phyloP scores from a whole-genome alignment of 208 protist genomes.

The Wallacemonas sp. region DNA sequence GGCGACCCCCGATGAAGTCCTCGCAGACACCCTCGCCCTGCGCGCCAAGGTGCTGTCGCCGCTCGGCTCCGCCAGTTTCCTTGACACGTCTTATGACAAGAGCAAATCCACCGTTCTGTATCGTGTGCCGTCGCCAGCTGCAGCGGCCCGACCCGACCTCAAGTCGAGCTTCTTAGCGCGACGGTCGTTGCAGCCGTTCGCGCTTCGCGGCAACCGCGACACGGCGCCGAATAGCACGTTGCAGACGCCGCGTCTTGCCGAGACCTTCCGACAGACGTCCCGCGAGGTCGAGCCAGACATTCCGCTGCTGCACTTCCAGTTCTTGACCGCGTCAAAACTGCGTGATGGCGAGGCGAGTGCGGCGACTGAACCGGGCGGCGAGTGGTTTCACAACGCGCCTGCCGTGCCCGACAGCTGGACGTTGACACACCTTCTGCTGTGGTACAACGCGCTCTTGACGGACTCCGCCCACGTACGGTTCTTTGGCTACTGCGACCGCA shows the following conservation, averaged over 20 bases:
- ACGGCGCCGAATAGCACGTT: constrained; percentile 20
- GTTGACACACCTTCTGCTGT: constrained; percentile 50
- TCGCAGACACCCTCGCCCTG: not conserved
- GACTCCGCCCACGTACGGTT: constrained; percentile 32
- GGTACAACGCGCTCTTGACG: constrained; percentile 44
- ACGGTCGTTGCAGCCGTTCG: constrained; percentile 26
- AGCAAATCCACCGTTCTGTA: constrained; percentile 4
- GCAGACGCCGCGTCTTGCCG: constrained; percentile 13
- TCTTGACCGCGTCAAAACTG: constrained; percentile 18
- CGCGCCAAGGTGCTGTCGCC: not conserved
- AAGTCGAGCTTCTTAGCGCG: constrained; percentile 26
- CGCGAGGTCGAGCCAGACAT: constrained; percentile 53
- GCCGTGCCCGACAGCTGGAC: constrained; percentile 24
- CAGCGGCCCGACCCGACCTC: not conserved
- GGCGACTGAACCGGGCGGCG: not conserved
- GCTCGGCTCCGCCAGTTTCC: not conserved
- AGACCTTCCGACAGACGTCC: constrained; percentile 12
- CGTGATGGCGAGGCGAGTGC: not conserved
- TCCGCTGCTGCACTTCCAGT: constrained; percentile 49
- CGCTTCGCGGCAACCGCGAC: constrained; percentile 21
- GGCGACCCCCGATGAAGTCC: not conserved
- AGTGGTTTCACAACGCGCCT: not conserved
- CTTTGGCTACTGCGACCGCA: constrained; percentile 54
- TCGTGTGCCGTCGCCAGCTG: not conserved
- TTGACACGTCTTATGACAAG: not conserved